Evolutionary conservation across 306 rosid genomes (phyloP).

Genomic region (Prinsepia uniflora): DNA sequence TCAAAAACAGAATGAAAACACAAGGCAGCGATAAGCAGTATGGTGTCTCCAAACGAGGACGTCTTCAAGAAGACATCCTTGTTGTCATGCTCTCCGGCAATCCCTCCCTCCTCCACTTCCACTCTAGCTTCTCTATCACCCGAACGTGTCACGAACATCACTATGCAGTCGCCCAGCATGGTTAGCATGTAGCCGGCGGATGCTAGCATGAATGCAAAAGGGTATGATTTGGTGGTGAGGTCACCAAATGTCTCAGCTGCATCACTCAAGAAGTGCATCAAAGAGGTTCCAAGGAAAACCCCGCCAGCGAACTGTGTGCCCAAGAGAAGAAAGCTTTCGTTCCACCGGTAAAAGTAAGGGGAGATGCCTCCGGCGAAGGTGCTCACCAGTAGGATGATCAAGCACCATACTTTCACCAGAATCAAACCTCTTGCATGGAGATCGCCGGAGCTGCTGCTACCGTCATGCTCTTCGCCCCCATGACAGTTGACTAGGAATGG

Average conservation of each 20-base stretch:
- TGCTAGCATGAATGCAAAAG: conserved; percentile 76
- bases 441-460: not conserved
- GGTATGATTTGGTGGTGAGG: conserved; percentile 57
- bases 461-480: conserved; percentile 23
- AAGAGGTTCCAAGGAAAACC: conserved; percentile 63
- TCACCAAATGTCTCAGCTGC: conserved; percentile 35
- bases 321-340: conserved; percentile 58
- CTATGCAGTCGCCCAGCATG: conserved; percentile 58
- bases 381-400: conserved; percentile 49
- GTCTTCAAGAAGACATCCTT: conserved; percentile 40
- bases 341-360: conserved; percentile 62
- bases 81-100: conserved; percentile 10
- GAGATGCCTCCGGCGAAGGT: conserved; percentile 65
- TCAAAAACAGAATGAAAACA: conserved; percentile 80
- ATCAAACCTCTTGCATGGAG: conserved; percentile 42
- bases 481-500: conserved; percentile 35
- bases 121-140: conserved; percentile 35
- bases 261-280: conserved; percentile 81
- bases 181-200: conserved; percentile 58
- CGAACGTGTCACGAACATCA: conserved; percentile 29
- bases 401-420: conserved; percentile 67
- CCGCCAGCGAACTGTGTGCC: conserved; percentile 79
- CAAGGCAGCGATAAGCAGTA: conserved; percentile 63
- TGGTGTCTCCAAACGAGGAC: conserved; percentile 53
- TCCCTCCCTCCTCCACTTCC: conserved; percentile 46